Evolutionary conservation across 306 rosid species (phyloP).

Genomic region (Ammopiptanthus mongolicus): DNA sequence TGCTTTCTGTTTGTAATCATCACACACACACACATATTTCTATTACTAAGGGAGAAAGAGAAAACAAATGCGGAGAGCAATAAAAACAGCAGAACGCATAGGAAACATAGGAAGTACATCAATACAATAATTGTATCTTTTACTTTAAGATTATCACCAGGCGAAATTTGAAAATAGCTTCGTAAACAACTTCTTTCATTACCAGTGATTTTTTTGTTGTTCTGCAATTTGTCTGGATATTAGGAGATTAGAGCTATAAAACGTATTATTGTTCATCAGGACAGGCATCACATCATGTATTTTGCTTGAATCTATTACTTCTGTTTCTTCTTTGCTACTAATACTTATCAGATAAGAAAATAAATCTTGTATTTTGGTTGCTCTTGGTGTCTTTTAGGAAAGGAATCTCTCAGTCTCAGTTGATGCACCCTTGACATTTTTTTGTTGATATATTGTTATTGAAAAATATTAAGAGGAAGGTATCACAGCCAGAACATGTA

Average conservation of each 20-base stretch:
- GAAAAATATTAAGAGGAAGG: slow-evolving; percentile 3
- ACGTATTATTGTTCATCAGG: background rate
- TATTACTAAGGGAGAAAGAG: slow-evolving; percentile 3
- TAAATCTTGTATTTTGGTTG: background rate
- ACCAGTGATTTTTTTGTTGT: background rate
- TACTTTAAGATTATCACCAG: background rate
- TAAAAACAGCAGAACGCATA: background rate
- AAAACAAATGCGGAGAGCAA: background rate
- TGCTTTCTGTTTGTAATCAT: background rate
- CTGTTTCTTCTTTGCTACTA: slow-evolving; percentile 1
- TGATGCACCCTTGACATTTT: background rate
- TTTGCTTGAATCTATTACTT: background rate
- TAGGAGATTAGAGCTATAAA: background rate
- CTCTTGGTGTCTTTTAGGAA: slow-evolving; percentile 1
- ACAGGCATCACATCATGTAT: background rate
- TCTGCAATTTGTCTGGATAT: slow-evolving; percentile 14
- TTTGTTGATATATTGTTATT: background rate
- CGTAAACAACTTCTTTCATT: background rate
- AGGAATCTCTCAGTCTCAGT: background rate
- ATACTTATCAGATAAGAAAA: background rate
- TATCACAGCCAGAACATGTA: background rate
- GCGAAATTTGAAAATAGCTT: background rate
- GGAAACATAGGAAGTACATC: slow-evolving; percentile 9
- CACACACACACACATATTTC: background rate
- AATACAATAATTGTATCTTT: slow-evolving; percentile 3